Evolutionary conservation across 2,329 filamentous ascomycete species (phyloP), one percentile per base, ranked within the genome.

Genomic region (Raffaelea deltoideospora): DNA sequence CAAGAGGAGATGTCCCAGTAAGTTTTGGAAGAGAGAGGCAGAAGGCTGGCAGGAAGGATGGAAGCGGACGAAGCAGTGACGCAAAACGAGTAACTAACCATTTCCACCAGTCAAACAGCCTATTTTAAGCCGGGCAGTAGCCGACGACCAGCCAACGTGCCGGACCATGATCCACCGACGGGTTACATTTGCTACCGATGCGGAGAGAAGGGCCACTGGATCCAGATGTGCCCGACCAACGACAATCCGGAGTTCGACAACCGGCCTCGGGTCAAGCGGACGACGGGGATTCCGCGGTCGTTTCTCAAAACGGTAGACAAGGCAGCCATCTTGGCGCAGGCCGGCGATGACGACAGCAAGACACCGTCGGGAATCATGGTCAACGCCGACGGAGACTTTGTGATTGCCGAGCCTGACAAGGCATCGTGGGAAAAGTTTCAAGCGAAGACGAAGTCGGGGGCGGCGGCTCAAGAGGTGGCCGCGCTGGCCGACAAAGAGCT

Each of bases 131-230:
- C 67, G 18, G 71, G 71, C n/a, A n/a, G n/a, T 11, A 53, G 59
- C 33, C 90, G 90, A 51, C 69, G 76, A 45, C 69, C 73, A 4
- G 66, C 71, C 39, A 82, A 83, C 45, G 81, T 93, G 21, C 90
- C 90, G 4, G 87, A 93, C 48, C 87, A 94, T 52, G 85, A 90
- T 32, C 87, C 90, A 3, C 90, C 90, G 1, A 80, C 82, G 37
- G 87, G 87, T 37, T 98, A 98, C 57, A 79, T 95, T 43, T 98
- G 90, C 61, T 94, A 95, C 55, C 79, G 90, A 34, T 98, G 90
- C 58, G 82, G 86, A 43, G 81, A 95, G 57, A 95, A 95, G 61
- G 90, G 87, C n/a, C 90, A 98, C 57, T 98, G 88, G 88, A 98
- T 98, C 44, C 88, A 96, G 60, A 74, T 84, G 36, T 98, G 90